A percentile compares a stretch with the other conserved stretches of the same genome.
These are phyloP conservation scores for Selaginella tamariscina DNA, from an alignment of 75 land plant genomes.

Conservation along the genomic window DNA sequence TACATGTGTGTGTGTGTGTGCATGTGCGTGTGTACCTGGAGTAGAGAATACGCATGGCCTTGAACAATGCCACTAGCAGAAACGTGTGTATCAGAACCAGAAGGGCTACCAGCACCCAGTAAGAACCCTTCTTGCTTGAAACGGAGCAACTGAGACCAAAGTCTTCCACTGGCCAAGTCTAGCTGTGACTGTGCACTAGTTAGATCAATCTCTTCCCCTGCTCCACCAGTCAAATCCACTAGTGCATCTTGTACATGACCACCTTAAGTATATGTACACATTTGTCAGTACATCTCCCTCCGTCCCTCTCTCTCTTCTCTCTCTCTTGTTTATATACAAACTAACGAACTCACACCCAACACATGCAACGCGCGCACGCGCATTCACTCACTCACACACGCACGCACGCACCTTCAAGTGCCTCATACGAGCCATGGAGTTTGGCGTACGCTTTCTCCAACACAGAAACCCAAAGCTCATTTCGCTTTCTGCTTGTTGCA, in stretches of 20 bases:
- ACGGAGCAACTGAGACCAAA: constrained; percentile 96
- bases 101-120: constrained; percentile 98
- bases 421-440: constrained; percentile 96
- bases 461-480: constrained; percentile 96
- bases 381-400: too few relatives aligned
- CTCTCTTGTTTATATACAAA: too few relatives aligned
- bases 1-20: not conserved
- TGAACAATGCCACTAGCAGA: constrained; percentile 99
- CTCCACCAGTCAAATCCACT: constrained; percentile 98
- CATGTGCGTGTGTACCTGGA: constrained; percentile 46
- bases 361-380: too few relatives aligned
- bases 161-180: constrained; percentile 94
- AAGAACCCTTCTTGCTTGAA: constrained; percentile 96
- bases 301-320: too few relatives aligned
- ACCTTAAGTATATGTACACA: too few relatives aligned
- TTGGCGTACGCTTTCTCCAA: constrained; percentile 99
- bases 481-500: constrained; percentile 83
- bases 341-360: too few relatives aligned
- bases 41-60: constrained; percentile 93
- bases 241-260: constrained; percentile 99
- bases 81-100: constrained; percentile 91
- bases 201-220: constrained; percentile 99
- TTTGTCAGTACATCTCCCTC: too few relatives aligned
- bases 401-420: too few relatives aligned
- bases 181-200: constrained; percentile 85